Evolutionary conservation across 495 filamentous ascomycete genomes (phyloP).

Genomic region (Xylaria sp.): DNA sequence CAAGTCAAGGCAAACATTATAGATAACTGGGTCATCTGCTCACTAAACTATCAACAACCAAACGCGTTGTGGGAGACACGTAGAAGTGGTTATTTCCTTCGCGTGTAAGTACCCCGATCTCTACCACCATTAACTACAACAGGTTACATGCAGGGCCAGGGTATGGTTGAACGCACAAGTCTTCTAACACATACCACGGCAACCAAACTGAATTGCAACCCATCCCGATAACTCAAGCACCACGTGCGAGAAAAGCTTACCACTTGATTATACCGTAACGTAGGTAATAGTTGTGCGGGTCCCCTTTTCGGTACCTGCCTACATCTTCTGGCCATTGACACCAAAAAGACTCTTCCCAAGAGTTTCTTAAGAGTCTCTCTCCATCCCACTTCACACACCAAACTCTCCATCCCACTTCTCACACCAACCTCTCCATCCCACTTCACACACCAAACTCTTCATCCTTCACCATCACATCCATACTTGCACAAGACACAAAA

Average conservation of each 20-base stretch:
- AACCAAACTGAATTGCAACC: not conserved
- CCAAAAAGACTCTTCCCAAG: not conserved
- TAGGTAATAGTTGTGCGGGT: not conserved
- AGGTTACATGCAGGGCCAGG: not conserved
- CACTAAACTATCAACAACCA: not conserved
- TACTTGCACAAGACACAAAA: not conserved
- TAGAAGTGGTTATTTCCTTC: not conserved
- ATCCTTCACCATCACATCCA: too few species aligned
- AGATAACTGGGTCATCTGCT: not conserved
- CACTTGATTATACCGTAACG: not conserved
- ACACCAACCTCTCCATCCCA: too few species aligned
- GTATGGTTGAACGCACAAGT: not conserved
- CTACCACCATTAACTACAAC: not conserved
- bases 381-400: not conserved
- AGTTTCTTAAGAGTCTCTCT: not conserved
- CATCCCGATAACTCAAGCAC: not conserved
- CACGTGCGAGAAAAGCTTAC: not conserved
- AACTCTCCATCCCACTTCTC: not conserved
- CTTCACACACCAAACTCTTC: too few species aligned
- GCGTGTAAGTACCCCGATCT: not conserved
- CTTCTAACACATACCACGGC: not conserved
- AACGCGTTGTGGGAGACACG: not conserved
- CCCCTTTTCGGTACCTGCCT: not conserved
- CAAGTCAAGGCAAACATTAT: not conserved
- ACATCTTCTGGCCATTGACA: not conserved